phyloP scores from a whole-genome alignment of 805 yeast genomes.

The Spathaspora boniae region DNA sequence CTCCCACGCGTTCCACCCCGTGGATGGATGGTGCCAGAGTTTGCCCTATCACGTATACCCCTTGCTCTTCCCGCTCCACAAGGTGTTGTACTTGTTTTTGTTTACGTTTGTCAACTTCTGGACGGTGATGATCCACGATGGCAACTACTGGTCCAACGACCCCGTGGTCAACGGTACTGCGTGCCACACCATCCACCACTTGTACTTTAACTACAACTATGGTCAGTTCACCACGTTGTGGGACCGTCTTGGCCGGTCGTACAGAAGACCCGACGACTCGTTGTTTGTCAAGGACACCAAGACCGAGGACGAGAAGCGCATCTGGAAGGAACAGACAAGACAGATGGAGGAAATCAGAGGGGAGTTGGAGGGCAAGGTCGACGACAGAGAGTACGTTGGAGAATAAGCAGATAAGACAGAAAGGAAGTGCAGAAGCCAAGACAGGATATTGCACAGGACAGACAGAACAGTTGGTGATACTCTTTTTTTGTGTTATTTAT shows the following conservation, averaged over 20 bases:
- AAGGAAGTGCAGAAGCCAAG: background rate
- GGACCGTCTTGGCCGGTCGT: conserved; percentile 94
- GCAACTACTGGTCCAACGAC: conserved; percentile 89
- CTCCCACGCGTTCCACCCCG: conserved; percentile 97
- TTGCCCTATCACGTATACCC: conserved; percentile 93
- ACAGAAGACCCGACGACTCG: conserved; percentile 87
- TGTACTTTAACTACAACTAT: conserved; percentile 95
- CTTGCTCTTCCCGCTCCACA: conserved; percentile 87
- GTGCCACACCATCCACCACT: conserved; percentile 94
- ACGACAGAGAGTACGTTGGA: conserved; percentile 66
- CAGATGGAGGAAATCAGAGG: conserved; percentile 77
- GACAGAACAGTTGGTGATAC: background rate
- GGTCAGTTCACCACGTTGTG: conserved; percentile 98
- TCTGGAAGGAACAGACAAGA: conserved; percentile 68
- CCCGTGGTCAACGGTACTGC: conserved; percentile 97
- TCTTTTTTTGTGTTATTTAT: background rate
- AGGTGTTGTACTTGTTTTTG: conserved; percentile 71
- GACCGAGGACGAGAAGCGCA: conserved; percentile 51
- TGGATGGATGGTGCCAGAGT: conserved; percentile 92
- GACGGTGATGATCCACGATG: conserved; percentile 99
- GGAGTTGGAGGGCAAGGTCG: conserved; percentile 72
- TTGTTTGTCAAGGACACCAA: conserved; percentile 58
- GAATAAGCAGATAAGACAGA: conserved; percentile 1
- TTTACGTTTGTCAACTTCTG: conserved; percentile 94
- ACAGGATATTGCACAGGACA: background rate